Base-by-base conservation (phyloP, 2,329 filamentous ascomycete genomes). In the Cercospora janseana region DNA sequence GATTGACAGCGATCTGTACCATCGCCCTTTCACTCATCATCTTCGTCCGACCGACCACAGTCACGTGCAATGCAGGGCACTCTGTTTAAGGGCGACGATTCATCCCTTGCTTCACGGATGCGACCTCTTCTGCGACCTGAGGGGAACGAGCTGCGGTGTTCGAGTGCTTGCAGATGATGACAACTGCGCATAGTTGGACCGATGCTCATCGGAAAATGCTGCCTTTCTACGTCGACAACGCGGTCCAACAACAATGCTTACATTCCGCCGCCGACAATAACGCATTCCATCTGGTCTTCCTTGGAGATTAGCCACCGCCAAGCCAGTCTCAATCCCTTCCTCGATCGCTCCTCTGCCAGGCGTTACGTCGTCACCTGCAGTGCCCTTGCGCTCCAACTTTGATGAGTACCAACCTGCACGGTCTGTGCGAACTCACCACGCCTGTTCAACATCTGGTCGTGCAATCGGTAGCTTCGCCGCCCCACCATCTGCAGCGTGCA, bases 361-460 rank as follows among this genome's bases (percentile, higher is more conserved):
- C 47, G 51, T 45, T 43, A 35, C 49, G 37, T 57, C 60, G 59
- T 61, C 60, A 61, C 49, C 51, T 55, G 41, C 41, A 32, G 31
- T 52, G 59, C 62, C 61, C 61, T 64, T 64, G 62, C 63, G 57
- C 56, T 59, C 16, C 44, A n/a, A 51, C 37, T 61, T 61, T 61
- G 56, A 60, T 60, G 59, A 62, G 51, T n/a, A 34, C 47, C 43
- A 9, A 49, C 46, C 52, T 46, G 52, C 49, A 38, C 53, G 54
- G 55, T 54, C 52, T 55, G 43, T 46, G 50, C 53, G 52, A 46
- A 43, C 45, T 49, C 42, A 49, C 53, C 48, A 48, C 49, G 47
- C 49, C 32, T 54, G 46, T 40, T 47, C 48, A 26, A 24, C 29
- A 29, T 31, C 21, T 29, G 44, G 24, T 40, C 53, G 56, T 57